Conservation (phyloP, 441 rosid genomes). For the Populus hybrid region DNA sequence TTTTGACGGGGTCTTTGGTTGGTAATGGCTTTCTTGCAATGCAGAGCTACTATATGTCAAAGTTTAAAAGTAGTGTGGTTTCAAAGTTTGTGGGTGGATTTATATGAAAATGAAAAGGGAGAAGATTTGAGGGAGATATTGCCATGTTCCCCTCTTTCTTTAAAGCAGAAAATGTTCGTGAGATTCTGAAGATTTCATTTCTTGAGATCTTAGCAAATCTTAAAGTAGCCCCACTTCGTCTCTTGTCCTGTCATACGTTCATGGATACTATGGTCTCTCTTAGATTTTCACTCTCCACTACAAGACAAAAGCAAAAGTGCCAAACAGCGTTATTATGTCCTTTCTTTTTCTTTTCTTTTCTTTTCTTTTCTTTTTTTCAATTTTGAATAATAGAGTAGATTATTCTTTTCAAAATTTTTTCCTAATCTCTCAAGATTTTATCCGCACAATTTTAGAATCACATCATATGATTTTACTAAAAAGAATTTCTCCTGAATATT, state of each 20-base stretch:
- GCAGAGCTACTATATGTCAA: background rate
- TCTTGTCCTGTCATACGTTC: conserved; percentile 32
- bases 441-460: too few relatives aligned
- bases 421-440: too few relatives aligned
- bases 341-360: background rate
- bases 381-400: too few relatives aligned
- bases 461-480: too few relatives aligned
- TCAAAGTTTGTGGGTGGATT: background rate
- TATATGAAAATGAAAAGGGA: background rate
- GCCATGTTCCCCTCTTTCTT: background rate
- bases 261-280: too few relatives aligned
- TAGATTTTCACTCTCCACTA: background rate
- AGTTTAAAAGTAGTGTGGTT: background rate
- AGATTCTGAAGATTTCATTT: conserved; percentile 54
- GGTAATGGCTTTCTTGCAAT: background rate
- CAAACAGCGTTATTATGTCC: background rate
- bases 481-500: too few relatives aligned
- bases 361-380: background rate
- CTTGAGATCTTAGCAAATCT: conserved; percentile 66
- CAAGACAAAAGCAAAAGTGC: background rate
- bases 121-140: background rate
- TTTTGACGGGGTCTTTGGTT: background rate
- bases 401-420: too few relatives aligned
- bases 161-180: conserved; percentile 14
- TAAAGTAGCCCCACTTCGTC: conserved; percentile 36